Evolutionary conservation across 768 basidiomycete genomes (phyloP).

Genomic region (Tephrocybe rancida): DNA sequence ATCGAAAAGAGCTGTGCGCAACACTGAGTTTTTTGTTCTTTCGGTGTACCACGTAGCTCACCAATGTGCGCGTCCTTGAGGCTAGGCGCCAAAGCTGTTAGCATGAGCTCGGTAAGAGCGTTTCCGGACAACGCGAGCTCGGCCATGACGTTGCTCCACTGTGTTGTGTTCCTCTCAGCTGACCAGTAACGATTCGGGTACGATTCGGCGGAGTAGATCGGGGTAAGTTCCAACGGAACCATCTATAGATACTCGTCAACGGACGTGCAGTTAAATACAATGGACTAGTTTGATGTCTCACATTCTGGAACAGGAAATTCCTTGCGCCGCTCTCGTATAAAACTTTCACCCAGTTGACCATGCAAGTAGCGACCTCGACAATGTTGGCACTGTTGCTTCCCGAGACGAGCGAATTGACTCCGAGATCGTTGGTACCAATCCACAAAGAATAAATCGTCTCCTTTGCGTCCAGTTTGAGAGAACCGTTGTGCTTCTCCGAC

Average conservation of each 20-base stretch:
- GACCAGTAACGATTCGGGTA: conserved; percentile 57
- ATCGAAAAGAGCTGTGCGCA: conserved; percentile 53
- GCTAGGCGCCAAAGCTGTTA: conserved; percentile 47
- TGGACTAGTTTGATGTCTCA: too few species aligned
- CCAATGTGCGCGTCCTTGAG: conserved; percentile 61
- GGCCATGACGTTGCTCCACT: conserved; percentile 58
- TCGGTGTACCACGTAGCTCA: conserved; percentile 19
- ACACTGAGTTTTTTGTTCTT: background rate
- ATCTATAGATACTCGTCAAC: conserved; percentile 36
- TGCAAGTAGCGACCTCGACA: conserved; percentile 59
- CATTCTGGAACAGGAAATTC: conserved; percentile 73
- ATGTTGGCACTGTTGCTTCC: conserved; percentile 54
- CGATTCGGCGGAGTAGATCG: conserved; percentile 47
- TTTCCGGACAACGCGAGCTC: conserved; percentile 57
- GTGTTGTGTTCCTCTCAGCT: conserved; percentile 51
- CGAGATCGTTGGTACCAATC: conserved; percentile 72
- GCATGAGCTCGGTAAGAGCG: conserved; percentile 49
- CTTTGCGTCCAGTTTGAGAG: conserved; percentile 36
- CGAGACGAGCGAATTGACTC: conserved; percentile 53
- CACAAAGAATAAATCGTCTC: conserved; percentile 67
- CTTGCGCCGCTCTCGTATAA: conserved; percentile 61
- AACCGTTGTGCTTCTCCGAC: conserved; percentile 40
- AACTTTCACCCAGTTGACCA: conserved; percentile 59
- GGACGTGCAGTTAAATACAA: too few species aligned
- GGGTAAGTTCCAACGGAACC: conserved; percentile 53